Evolutionary conservation across 805 yeast genomes (phyloP).

Genomic region (Wickerhamiella hasegawae): DNA sequence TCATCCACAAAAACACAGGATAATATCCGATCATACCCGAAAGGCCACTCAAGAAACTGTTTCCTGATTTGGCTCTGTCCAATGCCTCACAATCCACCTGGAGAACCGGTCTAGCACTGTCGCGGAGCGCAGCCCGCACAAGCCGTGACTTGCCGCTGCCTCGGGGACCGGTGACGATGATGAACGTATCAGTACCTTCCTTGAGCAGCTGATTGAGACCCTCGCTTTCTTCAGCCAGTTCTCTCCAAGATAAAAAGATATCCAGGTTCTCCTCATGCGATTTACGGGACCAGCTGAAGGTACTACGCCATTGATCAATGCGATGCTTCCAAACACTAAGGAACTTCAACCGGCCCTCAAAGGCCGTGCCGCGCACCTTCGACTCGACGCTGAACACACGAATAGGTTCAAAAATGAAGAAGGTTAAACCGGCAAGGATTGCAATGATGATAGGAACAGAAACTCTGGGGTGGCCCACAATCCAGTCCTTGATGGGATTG

Average conservation of each 20-base stretch:
- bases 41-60: conserved; percentile 45
- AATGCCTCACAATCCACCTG: conserved; percentile 67
- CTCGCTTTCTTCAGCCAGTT: conserved; percentile 29
- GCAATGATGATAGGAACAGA: conserved; percentile 72
- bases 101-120: conserved; percentile 49
- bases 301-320: not conserved
- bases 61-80: conserved; percentile 58
- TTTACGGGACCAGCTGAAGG: not conserved
- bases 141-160: conserved; percentile 72
- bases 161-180: conserved; percentile 79
- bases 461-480: conserved; percentile 64
- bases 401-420: conserved; percentile 81
- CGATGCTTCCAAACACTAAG: not conserved
- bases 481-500: conserved; percentile 33
- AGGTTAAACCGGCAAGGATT: conserved; percentile 63
- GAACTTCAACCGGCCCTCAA: not conserved
- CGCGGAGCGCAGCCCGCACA: conserved; percentile 48
- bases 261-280: not conserved
- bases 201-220: conserved; percentile 63
- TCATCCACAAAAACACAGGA: conserved; percentile 90
- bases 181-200: conserved; percentile 83
- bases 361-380: conserved; percentile 30
- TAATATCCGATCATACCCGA: conserved; percentile 76
- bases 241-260: not conserved
- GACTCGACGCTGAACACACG: conserved; percentile 63